phyloP scores from a whole-genome alignment of 2,329 filamentous ascomycete species.

The Pseudogymnoascus verrucosus region DNA sequence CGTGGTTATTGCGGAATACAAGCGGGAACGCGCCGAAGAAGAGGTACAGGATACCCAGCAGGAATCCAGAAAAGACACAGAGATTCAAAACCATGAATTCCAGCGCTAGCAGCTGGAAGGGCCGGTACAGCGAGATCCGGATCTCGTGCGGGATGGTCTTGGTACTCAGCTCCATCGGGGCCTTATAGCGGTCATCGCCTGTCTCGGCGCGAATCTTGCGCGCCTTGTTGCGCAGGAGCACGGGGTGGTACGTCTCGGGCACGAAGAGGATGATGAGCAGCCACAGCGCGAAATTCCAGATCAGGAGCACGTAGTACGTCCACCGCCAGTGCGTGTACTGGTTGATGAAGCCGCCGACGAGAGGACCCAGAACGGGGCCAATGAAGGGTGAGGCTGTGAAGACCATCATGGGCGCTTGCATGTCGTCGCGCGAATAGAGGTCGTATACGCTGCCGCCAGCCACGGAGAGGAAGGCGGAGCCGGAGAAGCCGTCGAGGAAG shows the following conservation, averaged over 20 bases:
- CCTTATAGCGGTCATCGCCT: slow-evolving; percentile 67
- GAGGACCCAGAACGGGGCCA: slow-evolving; percentile 50
- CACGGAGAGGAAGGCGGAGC: slow-evolving; percentile 62
- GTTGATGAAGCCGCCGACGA: slow-evolving; percentile 76
- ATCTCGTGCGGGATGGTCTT: slow-evolving; percentile 59
- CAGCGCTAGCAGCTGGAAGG: slow-evolving; percentile 66
- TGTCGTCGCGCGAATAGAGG: slow-evolving; percentile 58
- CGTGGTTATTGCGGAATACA: slow-evolving; percentile 67
- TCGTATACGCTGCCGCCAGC: slow-evolving; percentile 83
- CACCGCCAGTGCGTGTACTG: slow-evolving; percentile 67
- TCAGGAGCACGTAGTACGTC: slow-evolving; percentile 78
- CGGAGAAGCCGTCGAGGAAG: slow-evolving; percentile 69
- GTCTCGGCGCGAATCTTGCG: slow-evolving; percentile 61
- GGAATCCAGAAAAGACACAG: slow-evolving; percentile 72
- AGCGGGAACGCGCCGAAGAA: slow-evolving; percentile 86
- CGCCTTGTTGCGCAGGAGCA: slow-evolving; percentile 68
- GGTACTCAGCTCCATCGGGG: slow-evolving; percentile 65
- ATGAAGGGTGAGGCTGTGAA: slow-evolving; percentile 61
- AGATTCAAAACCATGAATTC: slow-evolving; percentile 83
- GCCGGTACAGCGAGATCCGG: slow-evolving; percentile 48
- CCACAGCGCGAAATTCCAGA: slow-evolving; percentile 65
- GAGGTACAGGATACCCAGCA: slow-evolving; percentile 82
- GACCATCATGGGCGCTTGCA: slow-evolving; percentile 77
- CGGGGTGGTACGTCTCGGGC: slow-evolving; percentile 79
- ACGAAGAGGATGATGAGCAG: slow-evolving; percentile 61